These are phyloP conservation scores for Parastagonospora avenae DNA, from an alignment of 2,329 filamentous ascomycete genomes.

Conservation along the genomic window DNA sequence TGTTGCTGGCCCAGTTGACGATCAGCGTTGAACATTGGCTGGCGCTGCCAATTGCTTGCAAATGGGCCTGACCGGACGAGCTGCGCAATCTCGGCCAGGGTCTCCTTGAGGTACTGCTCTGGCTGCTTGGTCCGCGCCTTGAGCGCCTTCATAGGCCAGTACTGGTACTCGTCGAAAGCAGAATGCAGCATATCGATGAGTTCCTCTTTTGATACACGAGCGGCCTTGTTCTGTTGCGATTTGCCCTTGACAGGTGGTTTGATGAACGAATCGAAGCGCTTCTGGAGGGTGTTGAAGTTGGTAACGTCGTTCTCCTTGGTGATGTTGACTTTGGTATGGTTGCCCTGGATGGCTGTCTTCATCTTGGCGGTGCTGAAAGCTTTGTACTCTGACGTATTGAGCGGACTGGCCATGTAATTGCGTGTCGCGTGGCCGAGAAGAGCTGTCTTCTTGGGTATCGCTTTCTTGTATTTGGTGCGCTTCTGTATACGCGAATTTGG, in stretches of 20 bases:
- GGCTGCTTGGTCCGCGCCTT: slow-evolving; percentile 80
- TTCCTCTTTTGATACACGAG: slow-evolving; percentile 86
- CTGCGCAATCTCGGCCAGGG: slow-evolving; percentile 79
- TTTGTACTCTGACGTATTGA: slow-evolving; percentile 50
- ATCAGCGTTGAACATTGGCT: slow-evolving; percentile 64
- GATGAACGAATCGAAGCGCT: slow-evolving; percentile 43
- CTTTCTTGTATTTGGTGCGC: slow-evolving; percentile 42
- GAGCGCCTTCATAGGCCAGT: slow-evolving; percentile 92
- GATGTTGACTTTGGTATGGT: slow-evolving; percentile 36
- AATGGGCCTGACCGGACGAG: slow-evolving; percentile 84
- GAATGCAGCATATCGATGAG: slow-evolving; percentile 84
- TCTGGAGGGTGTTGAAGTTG: slow-evolving; percentile 33
- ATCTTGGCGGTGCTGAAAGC: slow-evolving; percentile 49
- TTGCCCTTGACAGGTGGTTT: slow-evolving; percentile 25
- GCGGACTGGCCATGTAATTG: slow-evolving; percentile 58
- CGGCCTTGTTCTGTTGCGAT: slow-evolving; percentile 70
- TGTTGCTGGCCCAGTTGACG: slow-evolving; percentile 48
- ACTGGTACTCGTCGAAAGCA: slow-evolving; percentile 83
- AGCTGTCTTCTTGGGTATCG: slow-evolving; percentile 54
- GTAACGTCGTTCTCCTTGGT: slow-evolving; percentile 31
- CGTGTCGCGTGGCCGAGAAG: slow-evolving; percentile 65
- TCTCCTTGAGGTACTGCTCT: slow-evolving; percentile 88
- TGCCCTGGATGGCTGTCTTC: slow-evolving; percentile 53
- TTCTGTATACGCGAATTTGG: slow-evolving; percentile 41
- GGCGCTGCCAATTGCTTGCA: slow-evolving; percentile 83